These are phyloP conservation scores for Salix purpurea DNA, from an alignment of 345 rosid species.

Conservation along the genomic window DNA sequence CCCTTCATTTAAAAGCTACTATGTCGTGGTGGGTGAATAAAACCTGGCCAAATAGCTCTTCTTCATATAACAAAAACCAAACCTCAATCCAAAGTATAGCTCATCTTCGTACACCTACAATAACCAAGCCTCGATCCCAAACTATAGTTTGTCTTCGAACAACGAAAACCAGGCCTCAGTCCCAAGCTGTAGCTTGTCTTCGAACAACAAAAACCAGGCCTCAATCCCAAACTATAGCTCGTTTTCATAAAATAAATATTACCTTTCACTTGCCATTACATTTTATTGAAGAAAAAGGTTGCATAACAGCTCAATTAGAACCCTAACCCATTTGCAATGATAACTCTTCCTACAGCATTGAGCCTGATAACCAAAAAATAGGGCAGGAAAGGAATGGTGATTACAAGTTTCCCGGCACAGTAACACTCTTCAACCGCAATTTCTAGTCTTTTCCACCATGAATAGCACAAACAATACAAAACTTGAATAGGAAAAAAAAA, in stretches of 20 bases:
- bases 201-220: not conserved
- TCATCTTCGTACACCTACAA: not conserved
- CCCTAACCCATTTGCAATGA: not conserved
- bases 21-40: not conserved
- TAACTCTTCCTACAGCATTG: not conserved
- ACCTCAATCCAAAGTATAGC: not conserved
- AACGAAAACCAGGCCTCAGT: not conserved
- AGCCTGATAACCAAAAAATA: not conserved
- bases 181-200: not conserved
- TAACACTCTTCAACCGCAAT: not conserved
- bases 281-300: not conserved
- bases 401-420: not conserved
- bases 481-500: not conserved
- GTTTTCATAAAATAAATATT: not conserved
- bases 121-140: not conserved
- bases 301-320: not conserved
- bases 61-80: not conserved
- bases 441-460: not conserved
- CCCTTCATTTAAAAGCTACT: not conserved
- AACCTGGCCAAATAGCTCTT: not conserved
- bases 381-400: not conserved
- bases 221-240: not conserved
- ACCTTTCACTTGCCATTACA: not conserved
- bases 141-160: not conserved
- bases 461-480: not conserved